phyloP scores from a whole-genome alignment of 306 rosid species.

The Vigna mungo region DNA sequence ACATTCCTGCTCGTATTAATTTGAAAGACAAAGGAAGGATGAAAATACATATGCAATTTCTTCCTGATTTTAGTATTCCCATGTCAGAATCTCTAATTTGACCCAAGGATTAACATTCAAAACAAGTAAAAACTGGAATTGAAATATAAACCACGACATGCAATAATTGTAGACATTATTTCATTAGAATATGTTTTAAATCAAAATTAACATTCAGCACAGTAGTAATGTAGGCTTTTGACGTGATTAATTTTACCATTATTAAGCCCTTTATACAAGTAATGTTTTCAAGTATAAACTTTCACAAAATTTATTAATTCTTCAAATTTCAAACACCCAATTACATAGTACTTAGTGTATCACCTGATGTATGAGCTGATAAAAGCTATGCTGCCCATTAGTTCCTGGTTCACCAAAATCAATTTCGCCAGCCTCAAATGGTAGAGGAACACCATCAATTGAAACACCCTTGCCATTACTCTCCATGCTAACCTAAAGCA shows the following conservation, averaged over 20 bases:
- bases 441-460: constrained; percentile 84
- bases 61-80: neutral
- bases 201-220: constrained; percentile 2
- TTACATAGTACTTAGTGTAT: constrained; percentile 14
- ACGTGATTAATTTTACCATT: neutral
- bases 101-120: neutral
- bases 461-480: constrained; percentile 98
- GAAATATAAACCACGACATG: constrained; percentile 14
- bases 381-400: constrained; percentile 98
- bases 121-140: constrained; percentile 6
- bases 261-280: neutral
- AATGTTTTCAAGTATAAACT: neutral
- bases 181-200: neutral
- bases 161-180: constrained; percentile 4
- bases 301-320: neutral
- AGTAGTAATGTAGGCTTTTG: neutral
- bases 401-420: constrained; percentile 99
- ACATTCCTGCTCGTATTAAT: neutral
- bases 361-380: constrained; percentile 99
- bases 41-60: neutral
- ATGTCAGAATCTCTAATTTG: neutral
- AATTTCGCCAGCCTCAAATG: constrained; percentile 94
- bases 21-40: neutral
- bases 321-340: neutral
- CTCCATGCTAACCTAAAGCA: constrained; percentile 94